These are phyloP conservation scores for Zygoascus tannicola DNA, from an alignment of 805 yeast genomes.

Conservation along the genomic window DNA sequence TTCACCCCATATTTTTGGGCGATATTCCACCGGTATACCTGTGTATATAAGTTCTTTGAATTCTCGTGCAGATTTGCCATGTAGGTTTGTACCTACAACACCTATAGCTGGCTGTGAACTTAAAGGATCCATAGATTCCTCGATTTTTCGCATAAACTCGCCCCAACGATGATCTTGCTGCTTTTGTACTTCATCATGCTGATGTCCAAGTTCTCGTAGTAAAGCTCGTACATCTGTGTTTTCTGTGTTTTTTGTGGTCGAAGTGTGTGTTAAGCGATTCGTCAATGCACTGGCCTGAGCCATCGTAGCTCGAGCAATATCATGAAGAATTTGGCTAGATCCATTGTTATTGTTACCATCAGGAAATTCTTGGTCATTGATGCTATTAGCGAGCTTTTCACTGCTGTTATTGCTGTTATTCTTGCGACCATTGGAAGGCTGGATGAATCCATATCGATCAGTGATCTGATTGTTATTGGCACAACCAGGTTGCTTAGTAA, in stretches of 20 bases:
- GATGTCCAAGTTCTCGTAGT: constrained; percentile 33
- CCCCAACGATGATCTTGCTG: constrained; percentile 39
- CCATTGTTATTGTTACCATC: neutral
- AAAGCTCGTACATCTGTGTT: constrained; percentile 20
- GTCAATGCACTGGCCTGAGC: no score
- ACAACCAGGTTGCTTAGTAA: no score
- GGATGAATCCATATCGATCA: constrained; percentile 44
- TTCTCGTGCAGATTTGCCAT: constrained; percentile 17
- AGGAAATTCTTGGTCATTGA: neutral
- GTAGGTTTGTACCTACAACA: neutral
- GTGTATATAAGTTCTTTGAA: constrained; percentile 31
- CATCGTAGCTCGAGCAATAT: constrained; percentile 2
- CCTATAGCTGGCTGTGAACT: constrained; percentile 9
- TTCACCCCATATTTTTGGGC: constrained; percentile 45
- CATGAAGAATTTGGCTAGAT: neutral
- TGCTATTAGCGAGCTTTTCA: neutral
- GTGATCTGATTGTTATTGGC: constrained; percentile 26
- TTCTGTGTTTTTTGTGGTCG: neutral
- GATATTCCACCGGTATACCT: constrained; percentile 42
- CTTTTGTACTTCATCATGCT: constrained; percentile 37
- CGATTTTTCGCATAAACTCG: constrained; percentile 31
- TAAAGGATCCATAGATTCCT: neutral
- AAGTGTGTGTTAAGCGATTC: neutral
- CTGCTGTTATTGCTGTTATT: neutral
- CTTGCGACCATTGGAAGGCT: constrained; percentile 19